Base-by-base conservation (phyloP, 2,329 filamentous ascomycete species). In the Colletotrichum melonis region DNA sequence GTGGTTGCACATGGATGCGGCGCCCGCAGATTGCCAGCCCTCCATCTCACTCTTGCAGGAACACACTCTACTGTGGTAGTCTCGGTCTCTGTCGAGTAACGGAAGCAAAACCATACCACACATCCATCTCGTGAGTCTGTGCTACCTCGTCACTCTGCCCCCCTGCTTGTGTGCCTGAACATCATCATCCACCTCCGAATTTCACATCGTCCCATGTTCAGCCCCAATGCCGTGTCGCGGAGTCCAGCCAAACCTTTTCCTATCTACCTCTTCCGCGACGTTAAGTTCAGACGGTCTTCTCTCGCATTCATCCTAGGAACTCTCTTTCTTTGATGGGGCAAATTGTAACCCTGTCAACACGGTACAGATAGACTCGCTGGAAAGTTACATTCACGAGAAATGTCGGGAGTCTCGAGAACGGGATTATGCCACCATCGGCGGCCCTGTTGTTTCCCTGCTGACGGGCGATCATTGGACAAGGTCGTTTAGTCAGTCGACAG, bases 1-100 rank as follows among this genome's bases (percentile, higher is more conserved):
- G 64, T 63, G 69, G 64, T 49, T 68, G 69, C 54, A 64, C 59
- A 49, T 58, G 63, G 55, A 54, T 60, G 57, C 57, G 32, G 16
- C 16, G 57, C 8, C 26, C 42, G 19, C 19, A 63, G 22, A 52
- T 22, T 9, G n/a, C 12, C 12, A 56, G 12, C 24, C 38, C 26
- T 24, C 38, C 42, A 19, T 63, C 19, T 22, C 22, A 28, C 26
- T 24, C 24, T 28, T 26, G 24, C 24, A 56, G 5, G 26, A 26
- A 6, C 22, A 55, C 52, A 16, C 22, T 26, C 26, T 55, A 32
- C 30, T 32, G 30, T 32, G 30, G 30, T 11, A 16, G 52, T 26
- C 26, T 22, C 38, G 38, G 38, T 42, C 38, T 42, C 5, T 42
- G 38, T 42, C 38, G 38, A n/a, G 42, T 49, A 49, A 49, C 42